Conservation (phyloP, 116 monocot genomes). For the Iris pallida region DNA sequence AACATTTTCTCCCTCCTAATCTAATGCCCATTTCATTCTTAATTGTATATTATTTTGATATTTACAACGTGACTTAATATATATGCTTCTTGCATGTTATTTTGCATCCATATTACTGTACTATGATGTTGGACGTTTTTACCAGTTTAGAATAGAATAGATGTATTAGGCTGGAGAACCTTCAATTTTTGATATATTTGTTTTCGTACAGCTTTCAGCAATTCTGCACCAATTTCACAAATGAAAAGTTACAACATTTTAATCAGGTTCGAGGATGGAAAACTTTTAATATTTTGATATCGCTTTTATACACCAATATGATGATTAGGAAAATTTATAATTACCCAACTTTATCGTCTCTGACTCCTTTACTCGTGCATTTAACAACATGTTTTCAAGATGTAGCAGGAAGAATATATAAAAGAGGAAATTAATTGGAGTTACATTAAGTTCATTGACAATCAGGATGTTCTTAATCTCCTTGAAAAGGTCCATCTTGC, state of each 20-base stretch:
- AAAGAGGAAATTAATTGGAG: slow-evolving; percentile 92
- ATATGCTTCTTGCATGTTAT: no score
- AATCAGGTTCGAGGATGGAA: slow-evolving; percentile 47
- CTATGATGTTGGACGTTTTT: no score
- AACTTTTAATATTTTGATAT: not conserved
- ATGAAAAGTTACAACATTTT: slow-evolving; percentile 89
- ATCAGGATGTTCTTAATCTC: slow-evolving; percentile 80
- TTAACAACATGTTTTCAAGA: slow-evolving; percentile 84
- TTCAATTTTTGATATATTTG: not conserved
- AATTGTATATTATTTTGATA: no score
- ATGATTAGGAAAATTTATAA: not conserved
- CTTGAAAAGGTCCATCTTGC: slow-evolving; percentile 66
- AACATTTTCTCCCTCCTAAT: no score
- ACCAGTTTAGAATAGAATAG: no score
- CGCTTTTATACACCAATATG: not conserved
- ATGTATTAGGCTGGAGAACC: no score
- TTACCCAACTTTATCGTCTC: not conserved
- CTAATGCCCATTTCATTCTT: no score
- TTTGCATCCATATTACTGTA: no score
- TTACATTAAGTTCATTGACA: slow-evolving; percentile 86
- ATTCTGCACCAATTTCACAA: slow-evolving; percentile 85
- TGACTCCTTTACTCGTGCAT: not conserved
- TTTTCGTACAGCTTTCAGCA: slow-evolving; percentile 66
- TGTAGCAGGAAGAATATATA: slow-evolving; percentile 93
- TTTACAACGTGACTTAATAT: no score